Base-by-base conservation (phyloP, 495 filamentous ascomycete species). In the Ascodesmis nigricans region DNA sequence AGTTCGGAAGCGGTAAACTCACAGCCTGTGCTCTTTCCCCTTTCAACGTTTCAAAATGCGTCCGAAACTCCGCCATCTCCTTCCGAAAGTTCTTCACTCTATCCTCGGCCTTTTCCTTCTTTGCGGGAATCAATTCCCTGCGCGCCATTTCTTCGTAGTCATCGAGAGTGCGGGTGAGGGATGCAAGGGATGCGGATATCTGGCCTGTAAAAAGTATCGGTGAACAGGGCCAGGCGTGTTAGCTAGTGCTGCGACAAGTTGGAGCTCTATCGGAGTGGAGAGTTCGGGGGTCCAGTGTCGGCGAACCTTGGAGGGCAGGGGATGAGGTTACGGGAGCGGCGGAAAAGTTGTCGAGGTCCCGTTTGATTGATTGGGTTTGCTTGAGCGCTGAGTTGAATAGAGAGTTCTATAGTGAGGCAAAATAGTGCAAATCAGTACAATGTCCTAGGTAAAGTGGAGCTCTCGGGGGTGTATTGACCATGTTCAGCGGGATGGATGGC, bases 351-450 rank as follows among this genome's bases (percentile, higher is more conserved):
- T 78, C 69, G 33, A 93, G 71, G 55, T 91, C 81, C 40, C 71
- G 72, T 43, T 81, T 78, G 50, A 92, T 74, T 4, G 79, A 65
- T 36, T 77, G 81, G 29, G 74, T 78, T 61, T 93, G 84, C 58
- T 91, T 90, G 19, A 92, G 68, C 20, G 87, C 84, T 11, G 81
- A 84, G 57, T 93, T 93, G 67, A 92, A 93, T 41, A 84, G 67
- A 10, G 79, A 78, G 55, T 91, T 92, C 84, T 50, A 36, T 31
- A 25, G 23, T n/a, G n/a, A n/a, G n/a, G n/a, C n/a, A n/a, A n/a
- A n/a, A n/a, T n/a, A n/a, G n/a, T n/a, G n/a, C n/a, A n/a, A n/a
- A n/a, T n/a, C n/a, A n/a, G n/a, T n/a, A n/a, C n/a, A n/a, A n/a
- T n/a, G n/a, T n/a, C n/a, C n/a, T n/a, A n/a, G n/a, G n/a, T n/a